Evolutionary conservation across 257 asterid genomes (phyloP), one percentile per base, ranked within the genome.

Genomic region (Solanum raphanifolium): DNA sequence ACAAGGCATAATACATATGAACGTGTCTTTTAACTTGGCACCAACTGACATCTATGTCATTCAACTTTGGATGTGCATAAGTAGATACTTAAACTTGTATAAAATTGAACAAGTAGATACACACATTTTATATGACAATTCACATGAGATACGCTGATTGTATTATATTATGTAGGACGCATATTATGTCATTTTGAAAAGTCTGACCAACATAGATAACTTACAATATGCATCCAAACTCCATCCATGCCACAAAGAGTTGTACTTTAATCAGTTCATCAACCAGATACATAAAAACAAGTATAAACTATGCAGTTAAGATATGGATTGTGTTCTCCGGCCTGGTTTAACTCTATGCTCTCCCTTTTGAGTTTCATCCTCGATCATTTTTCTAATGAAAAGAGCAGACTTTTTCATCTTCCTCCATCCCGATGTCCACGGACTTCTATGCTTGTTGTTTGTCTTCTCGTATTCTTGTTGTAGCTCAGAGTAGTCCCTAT

Each of bases 351-450:
- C 86, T 90, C 85, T 91, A 68, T 79, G 78, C 11, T 87, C 92
- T 69, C 89, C 87, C 34, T 90, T 95, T 9, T 89, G 91, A 82
- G 90, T 82, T 62, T 93, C 96, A 48, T 92, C 94, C 72, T 79
- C 91, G 1, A 90, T 93, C 32, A 39, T 60, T 88, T 92, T 94
- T 60, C 86, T 78, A 34, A 81, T 90, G 88, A 93, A 91, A 90
- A 92, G 90, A 18, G 94, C 87, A 7, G 96, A 87, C 87, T 89
- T 93, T 83, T 95, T 92, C 39, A 91, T 89, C 90, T 93, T 94
- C 85, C 82, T 83, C 98, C 98, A 94, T 85, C 96, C 94, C 10
- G 83, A 34, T 87, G 90, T 73, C 99, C 98, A 94, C 41, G 93
- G n/a, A 29, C 83, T 90, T 78, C 92, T 91, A 21, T 89, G 92